Conservation (phyloP, 495 filamentous ascomycete species). For the Lentithecium fluviatile region DNA sequence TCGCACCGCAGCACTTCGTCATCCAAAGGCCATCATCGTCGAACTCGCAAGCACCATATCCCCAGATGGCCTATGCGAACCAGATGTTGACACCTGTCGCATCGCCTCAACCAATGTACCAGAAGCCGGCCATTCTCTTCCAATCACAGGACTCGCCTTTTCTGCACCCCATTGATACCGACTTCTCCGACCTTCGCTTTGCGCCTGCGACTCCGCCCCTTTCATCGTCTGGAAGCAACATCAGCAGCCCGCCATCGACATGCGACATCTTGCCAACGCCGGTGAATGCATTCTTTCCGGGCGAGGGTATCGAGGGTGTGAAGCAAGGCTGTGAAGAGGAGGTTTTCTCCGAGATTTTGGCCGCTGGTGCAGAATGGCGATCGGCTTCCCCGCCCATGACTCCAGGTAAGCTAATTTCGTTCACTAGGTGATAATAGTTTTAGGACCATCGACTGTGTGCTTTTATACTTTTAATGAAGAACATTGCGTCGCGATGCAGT, state of each 20-base stretch:
- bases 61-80: constrained; percentile 61
- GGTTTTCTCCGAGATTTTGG: constrained; percentile 71
- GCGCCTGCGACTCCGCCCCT: constrained; percentile 88
- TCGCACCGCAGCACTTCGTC: constrained; percentile 35
- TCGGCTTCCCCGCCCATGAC: constrained; percentile 83
- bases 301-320: constrained; percentile 72
- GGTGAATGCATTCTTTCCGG: constrained; percentile 70
- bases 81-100: constrained; percentile 65
- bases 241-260: constrained; percentile 81
- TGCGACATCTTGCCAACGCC: constrained; percentile 79
- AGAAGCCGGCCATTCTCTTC: constrained; percentile 72
- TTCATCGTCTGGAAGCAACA: constrained; percentile 76
- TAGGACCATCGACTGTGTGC: neutral
- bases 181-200: constrained; percentile 68
- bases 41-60: constrained; percentile 60
- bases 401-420: constrained; percentile 70
- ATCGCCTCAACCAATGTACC: constrained; percentile 72
- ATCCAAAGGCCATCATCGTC: constrained; percentile 48
- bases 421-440: constrained; percentile 1
- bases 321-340: constrained; percentile 80
- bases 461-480: neutral
- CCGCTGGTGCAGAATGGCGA: constrained; percentile 71
- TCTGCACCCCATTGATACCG: constrained; percentile 75
- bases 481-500: neutral
- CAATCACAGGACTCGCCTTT: constrained; percentile 68